phyloP scores from a whole-genome alignment of 208 protist genomes.

The Trypanosoma conorhini region DNA sequence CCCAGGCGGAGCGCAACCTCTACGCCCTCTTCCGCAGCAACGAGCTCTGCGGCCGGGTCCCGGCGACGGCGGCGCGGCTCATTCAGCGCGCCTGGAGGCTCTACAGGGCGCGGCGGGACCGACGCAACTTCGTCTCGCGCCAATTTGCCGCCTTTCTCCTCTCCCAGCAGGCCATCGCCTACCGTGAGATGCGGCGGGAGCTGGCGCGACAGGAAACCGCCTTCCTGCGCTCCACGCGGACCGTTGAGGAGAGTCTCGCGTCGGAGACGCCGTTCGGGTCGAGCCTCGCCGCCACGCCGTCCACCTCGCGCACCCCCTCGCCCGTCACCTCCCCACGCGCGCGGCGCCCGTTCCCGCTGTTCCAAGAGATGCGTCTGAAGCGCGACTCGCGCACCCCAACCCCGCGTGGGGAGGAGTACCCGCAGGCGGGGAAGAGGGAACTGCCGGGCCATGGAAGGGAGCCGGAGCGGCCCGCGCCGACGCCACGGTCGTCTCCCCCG shows the following conservation, averaged over 20 bases:
- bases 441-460: background rate
- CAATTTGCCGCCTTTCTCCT: conserved; percentile 67
- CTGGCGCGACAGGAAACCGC: conserved; percentile 32
- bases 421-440: background rate
- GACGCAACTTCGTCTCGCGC: conserved; percentile 34
- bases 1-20: conserved; percentile 49
- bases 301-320: conserved; percentile 27
- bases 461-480: background rate
- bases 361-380: conserved; percentile 47
- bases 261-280: conserved; percentile 30
- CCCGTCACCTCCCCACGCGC: conserved; percentile 1
- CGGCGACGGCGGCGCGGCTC: conserved; percentile 51
- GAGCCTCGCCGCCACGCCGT: conserved; percentile 19
- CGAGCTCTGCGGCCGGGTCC: conserved; percentile 52
- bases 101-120: conserved; percentile 41
- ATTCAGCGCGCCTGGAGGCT: conserved; percentile 74
- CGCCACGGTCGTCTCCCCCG: background rate
- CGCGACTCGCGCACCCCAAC: background rate
- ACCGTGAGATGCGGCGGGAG: conserved; percentile 49
- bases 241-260: conserved; percentile 44
- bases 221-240: conserved; percentile 53
- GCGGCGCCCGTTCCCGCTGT: conserved; percentile 46
- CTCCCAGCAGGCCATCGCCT: conserved; percentile 43
- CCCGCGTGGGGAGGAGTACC: background rate
- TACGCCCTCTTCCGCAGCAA: conserved; percentile 68